Conservation (phyloP, 495 filamentous ascomycete genomes). For the Aspergillus ostianus region DNA sequence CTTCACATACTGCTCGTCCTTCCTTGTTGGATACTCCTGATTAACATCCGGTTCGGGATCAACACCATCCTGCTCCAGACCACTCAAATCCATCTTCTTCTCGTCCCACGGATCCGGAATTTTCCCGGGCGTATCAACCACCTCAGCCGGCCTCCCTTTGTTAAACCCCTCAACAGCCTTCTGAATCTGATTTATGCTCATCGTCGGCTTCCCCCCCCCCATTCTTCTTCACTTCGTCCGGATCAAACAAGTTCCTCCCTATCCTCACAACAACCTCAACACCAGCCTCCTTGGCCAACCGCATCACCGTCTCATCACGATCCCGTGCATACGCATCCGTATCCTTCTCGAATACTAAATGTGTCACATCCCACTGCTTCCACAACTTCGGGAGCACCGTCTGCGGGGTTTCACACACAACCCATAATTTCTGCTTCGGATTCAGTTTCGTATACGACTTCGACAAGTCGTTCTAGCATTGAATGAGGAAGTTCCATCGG, state of each 20-base stretch:
- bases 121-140: too few species aligned
- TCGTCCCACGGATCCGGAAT: too few species aligned
- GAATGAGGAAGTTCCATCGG: background rate
- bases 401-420: constrained; percentile 38
- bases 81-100: too few species aligned
- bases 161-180: constrained; percentile 23
- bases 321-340: constrained; percentile 65
- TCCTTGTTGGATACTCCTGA: too few species aligned
- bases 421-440: background rate
- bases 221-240: constrained; percentile 51
- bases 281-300: constrained; percentile 57
- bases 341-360: constrained; percentile 73
- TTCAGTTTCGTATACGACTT: background rate
- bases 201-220: constrained; percentile 63
- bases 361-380: constrained; percentile 64
- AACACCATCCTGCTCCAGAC: too few species aligned
- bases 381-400: constrained; percentile 66
- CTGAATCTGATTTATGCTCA: constrained; percentile 64
- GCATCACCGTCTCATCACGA: constrained; percentile 53
- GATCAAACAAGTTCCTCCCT: constrained; percentile 66
- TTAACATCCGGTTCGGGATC: too few species aligned
- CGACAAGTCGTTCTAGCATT: background rate
- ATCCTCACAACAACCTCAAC: constrained; percentile 58
- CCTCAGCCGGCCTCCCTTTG: too few species aligned
- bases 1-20: too few species aligned